phyloP scores from a whole-genome alignment of 1,139 yeast genomes.

The Hyphopichia fennica region DNA sequence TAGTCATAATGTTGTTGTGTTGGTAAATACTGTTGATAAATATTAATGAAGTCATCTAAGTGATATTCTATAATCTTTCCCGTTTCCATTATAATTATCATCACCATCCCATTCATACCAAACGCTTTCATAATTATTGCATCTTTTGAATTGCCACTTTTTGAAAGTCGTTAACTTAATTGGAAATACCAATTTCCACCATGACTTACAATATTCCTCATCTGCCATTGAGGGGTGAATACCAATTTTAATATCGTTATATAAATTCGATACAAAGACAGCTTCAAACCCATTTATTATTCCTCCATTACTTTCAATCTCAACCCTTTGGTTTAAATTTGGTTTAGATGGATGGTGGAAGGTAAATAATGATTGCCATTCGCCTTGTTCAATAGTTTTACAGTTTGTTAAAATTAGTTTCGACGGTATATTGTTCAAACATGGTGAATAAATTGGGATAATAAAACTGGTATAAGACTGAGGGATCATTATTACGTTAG shows the following conservation, averaged over 20 bases:
- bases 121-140: constrained; percentile 33
- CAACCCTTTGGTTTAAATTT: neutral
- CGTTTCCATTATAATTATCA: neutral
- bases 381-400: constrained; percentile 37
- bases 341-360: constrained; percentile 45
- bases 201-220: constrained; percentile 42
- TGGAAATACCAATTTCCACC: constrained; percentile 76
- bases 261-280: constrained; percentile 65
- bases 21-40: too few relatives aligned
- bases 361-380: constrained; percentile 50
- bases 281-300: constrained; percentile 73
- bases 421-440: constrained; percentile 59
- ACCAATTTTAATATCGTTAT: constrained; percentile 50
- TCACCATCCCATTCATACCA: constrained; percentile 73
- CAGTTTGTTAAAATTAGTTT: too few relatives aligned
- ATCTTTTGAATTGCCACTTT: neutral
- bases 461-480: constrained; percentile 55
- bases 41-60: constrained; percentile 2
- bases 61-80: neutral
- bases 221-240: constrained; percentile 7
- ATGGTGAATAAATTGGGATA: constrained; percentile 70
- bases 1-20: neutral
- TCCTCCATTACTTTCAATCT: neutral
- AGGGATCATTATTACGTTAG: constrained; percentile 58
- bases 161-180: constrained; percentile 21